Conservation (phyloP, 2,329 filamentous ascomycete species). For the Zymoseptoria passerinii region DNA sequence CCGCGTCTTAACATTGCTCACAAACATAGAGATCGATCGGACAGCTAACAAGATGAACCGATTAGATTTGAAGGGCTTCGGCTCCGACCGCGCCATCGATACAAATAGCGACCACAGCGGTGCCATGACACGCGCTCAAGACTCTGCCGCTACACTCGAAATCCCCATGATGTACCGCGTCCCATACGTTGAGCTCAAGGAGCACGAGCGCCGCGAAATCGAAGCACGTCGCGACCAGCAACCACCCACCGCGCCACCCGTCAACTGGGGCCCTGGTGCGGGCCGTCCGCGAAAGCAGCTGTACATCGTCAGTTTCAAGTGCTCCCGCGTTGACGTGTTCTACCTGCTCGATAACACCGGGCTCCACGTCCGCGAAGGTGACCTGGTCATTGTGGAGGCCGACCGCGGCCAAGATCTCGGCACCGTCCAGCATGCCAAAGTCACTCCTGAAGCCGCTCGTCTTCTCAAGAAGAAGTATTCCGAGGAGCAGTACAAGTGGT, state of each 20-base stretch:
- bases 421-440: slow-evolving; percentile 79
- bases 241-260: slow-evolving; percentile 20
- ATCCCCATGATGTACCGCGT: slow-evolving; percentile 26
- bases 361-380: slow-evolving; percentile 78
- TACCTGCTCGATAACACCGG: slow-evolving; percentile 95
- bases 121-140: slow-evolving; percentile 7
- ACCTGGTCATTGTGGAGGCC: slow-evolving; percentile 94
- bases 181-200: slow-evolving; percentile 21
- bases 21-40: neutral
- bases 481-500: slow-evolving; percentile 94
- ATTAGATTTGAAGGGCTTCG: slow-evolving; percentile 14
- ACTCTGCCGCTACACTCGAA: slow-evolving; percentile 10
- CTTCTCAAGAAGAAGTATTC: slow-evolving; percentile 84
- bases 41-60: neutral
- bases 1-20: neutral
- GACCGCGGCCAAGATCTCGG: slow-evolving; percentile 94
- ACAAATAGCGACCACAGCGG: slow-evolving; percentile 4
- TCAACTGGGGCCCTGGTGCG: slow-evolving; percentile 18
- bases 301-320: slow-evolving; percentile 94
- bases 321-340: slow-evolving; percentile 87
- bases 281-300: slow-evolving; percentile 50
- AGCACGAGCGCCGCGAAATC: slow-evolving; percentile 19
- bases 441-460: slow-evolving; percentile 80
- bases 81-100: slow-evolving; percentile 7
- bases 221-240: slow-evolving; percentile 15